These are phyloP conservation scores for Tuber microsphaerosporum DNA, from an alignment of 495 filamentous ascomycete species.

Conservation along the genomic window DNA sequence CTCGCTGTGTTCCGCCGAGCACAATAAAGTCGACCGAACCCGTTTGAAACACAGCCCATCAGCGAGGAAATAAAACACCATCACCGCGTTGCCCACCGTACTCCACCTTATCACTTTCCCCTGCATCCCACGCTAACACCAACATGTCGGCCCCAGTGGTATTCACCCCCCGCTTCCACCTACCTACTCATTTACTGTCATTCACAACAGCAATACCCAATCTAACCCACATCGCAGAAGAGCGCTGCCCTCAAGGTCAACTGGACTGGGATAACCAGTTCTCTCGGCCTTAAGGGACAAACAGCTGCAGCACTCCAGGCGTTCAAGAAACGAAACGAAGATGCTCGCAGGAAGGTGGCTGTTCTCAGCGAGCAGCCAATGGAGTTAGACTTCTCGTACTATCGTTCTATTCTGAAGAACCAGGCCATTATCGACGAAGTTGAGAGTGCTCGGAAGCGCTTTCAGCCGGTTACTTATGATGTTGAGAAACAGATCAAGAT, in stretches of 20 bases:
- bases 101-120: not conserved
- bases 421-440: constrained; percentile 87
- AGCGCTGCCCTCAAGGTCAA: constrained; percentile 99
- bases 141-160: constrained; percentile 36
- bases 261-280: constrained; percentile 84
- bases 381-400: constrained; percentile 82
- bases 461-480: constrained; percentile 88
- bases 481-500: constrained; percentile 85
- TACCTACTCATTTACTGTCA: not conserved
- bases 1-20: not conserved
- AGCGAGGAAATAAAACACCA: not conserved
- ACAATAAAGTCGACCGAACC: not conserved
- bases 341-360: constrained; percentile 86
- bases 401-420: constrained; percentile 90
- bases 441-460: constrained; percentile 81
- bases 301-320: constrained; percentile 80
- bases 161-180: constrained; percentile 3
- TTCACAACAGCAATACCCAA: constrained; percentile 15
- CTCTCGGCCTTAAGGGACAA: constrained; percentile 90
- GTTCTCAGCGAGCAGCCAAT: constrained; percentile 69
- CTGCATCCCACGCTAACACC: not conserved
- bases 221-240: constrained; percentile 56
- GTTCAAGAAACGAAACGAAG: constrained; percentile 99
- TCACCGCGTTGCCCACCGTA: not conserved
- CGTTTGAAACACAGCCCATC: not conserved